Evolutionary conservation across 345 rosid species (phyloP).

Genomic region (Bruguiera parviflora): DNA sequence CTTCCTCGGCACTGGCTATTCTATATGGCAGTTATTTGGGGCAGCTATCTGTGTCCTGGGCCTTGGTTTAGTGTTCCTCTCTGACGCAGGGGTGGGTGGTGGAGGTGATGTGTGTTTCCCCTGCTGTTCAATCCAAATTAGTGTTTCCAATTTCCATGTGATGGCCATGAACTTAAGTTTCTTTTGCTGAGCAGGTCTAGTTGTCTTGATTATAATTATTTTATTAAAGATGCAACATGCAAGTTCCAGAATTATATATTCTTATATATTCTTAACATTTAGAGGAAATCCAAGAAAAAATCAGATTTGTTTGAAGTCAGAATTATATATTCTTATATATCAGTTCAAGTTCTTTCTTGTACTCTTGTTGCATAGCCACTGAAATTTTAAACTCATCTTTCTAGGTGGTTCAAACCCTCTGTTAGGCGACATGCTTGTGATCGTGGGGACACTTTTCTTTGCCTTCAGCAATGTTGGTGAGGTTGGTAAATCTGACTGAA

Average conservation of each 20-base stretch:
- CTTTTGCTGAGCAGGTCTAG: neutral
- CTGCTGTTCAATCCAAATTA: neutral
- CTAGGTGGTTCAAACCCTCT: constrained; percentile 48
- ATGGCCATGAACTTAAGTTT: neutral
- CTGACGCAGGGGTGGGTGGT: constrained; percentile 55
- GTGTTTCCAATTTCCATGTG: neutral
- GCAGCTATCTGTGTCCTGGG: constrained; percentile 50
- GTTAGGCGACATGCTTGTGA: constrained; percentile 47
- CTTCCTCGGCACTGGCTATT: constrained; percentile 49
- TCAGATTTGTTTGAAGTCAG: too few species aligned
- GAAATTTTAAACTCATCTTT: neutral
- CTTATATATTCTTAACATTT: too few species aligned
- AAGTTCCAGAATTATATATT: too few species aligned
- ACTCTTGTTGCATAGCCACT: neutral
- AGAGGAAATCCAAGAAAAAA: too few species aligned
- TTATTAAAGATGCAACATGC: too few species aligned
- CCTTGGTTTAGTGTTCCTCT: constrained; percentile 54
- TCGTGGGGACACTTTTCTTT: constrained; percentile 45
- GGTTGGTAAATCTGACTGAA: constrained; percentile 30
- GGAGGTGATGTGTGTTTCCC: constrained; percentile 38
- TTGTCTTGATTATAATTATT: too few species aligned
- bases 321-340: neutral
- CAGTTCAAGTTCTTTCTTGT: neutral
- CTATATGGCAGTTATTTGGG: constrained; percentile 49
- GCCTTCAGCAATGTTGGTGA: constrained; percentile 56